Conservation (phyloP, 805 yeast genomes). For the Clavispora vitiphila region DNA sequence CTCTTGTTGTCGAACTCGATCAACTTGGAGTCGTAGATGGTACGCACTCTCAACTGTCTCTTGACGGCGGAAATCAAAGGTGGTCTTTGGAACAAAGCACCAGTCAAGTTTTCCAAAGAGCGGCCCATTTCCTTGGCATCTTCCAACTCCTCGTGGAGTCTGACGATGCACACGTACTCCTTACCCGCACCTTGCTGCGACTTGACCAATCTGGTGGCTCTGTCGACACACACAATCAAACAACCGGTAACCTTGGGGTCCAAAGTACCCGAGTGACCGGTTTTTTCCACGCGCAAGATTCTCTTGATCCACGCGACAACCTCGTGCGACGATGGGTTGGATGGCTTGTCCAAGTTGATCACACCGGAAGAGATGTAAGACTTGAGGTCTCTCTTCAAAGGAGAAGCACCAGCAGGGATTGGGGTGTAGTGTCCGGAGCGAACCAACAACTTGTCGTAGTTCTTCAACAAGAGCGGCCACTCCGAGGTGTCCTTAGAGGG, state of each 20-base stretch:
- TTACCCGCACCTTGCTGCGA: constrained; percentile 99
- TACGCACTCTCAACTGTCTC: constrained; percentile 97
- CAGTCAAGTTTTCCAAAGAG: constrained; percentile 88
- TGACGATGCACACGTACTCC: constrained; percentile 96
- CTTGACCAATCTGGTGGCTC: constrained; percentile 96
- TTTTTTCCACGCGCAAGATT: constrained; percentile 90
- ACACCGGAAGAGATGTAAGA: constrained; percentile 91
- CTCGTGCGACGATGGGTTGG: constrained; percentile 97
- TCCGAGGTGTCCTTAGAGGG: constrained; percentile 83
- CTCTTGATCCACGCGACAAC: constrained; percentile 99
- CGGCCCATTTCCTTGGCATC: constrained; percentile 88
- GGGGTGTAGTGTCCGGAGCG: constrained; percentile 98
- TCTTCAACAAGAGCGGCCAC: constrained; percentile 93
- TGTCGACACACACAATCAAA: constrained; percentile 94
- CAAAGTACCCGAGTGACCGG: constrained; percentile 98
- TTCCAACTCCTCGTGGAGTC: constrained; percentile 88
- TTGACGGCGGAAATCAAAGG: constrained; percentile 98
- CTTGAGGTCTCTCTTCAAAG: constrained; percentile 89
- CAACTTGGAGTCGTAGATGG: constrained; percentile 92
- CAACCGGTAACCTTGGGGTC: constrained; percentile 99
- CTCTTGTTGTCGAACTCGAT: constrained; percentile 96
- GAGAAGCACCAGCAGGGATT: constrained; percentile 92
- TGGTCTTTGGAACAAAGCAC: constrained; percentile 98
- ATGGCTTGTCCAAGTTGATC: constrained; percentile 94
- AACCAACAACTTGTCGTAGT: constrained; percentile 89